Base-by-base conservation (phyloP, 441 rosid genomes). In the Gossypium davidsonii region DNA sequence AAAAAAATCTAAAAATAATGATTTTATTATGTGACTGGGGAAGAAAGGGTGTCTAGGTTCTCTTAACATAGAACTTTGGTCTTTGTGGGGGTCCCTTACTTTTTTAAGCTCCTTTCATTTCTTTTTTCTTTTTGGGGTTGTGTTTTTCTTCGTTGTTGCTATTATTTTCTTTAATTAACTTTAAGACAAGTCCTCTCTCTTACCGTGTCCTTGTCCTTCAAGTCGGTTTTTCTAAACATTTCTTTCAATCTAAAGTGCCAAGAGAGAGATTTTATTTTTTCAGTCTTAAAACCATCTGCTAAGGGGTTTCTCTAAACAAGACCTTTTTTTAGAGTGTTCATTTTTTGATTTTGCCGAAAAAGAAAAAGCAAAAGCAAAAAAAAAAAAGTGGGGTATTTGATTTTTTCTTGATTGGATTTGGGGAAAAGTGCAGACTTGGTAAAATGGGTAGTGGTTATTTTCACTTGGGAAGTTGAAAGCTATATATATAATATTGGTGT, bases 381-480 rank as follows among this genome's bases (percentile, higher is more conserved):
- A 4, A 28, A 3, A 31, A 4, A 31, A 0, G 34, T 4, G 34
- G 34, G 34, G 34, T 31, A 31, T 31, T 31, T 31, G 23, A 3
- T 37, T 14, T n/a, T 8, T 12, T 15, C 14, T 44, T 23, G 56
- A 49, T 67, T 67, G 39, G 21, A 3, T 71, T 26, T 68, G 28
- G 28, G 14, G n/a, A 59, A 59, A 39, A 15, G 69, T 39, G 17
- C 0, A 17, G 26, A 18, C 15, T 71, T 23, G 49, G 67, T 8
- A 21, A 21, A 58, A 9, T 57, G 56, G 68, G 67, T 72, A 60
- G 26, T 18, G 25, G 48, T 60, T 49, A 25, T 44, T 58, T 46
- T 72, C 58, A 72, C 74, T 42, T 46, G 74, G 59, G 26, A 72
- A 59, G 55, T 60, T 72, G 57, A 72, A 48, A 23, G 17, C 25